These are phyloP conservation scores for Fomes fomentarius DNA, from an alignment of 1,284 basidiomycete species.

Conservation along the genomic window DNA sequence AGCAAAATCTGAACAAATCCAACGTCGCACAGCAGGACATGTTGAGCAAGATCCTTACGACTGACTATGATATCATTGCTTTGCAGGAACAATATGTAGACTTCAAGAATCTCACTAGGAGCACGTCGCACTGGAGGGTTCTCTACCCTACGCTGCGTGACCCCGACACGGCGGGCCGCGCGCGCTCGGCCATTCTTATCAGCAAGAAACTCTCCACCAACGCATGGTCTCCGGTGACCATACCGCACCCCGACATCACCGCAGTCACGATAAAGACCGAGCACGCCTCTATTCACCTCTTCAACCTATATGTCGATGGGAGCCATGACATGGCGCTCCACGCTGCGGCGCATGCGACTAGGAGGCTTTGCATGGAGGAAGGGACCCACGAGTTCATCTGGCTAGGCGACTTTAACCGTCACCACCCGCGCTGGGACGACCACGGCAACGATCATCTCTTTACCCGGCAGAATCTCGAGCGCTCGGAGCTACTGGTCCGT, in stretches of 20 bases:
- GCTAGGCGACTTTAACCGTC: constrained; percentile 53
- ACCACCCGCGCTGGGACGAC: constrained; percentile 52
- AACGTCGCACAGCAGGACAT: constrained; percentile 25
- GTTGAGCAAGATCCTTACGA: constrained; percentile 21
- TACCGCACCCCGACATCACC: constrained; percentile 32
- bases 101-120: constrained; percentile 15
- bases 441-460: constrained; percentile 40
- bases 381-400: constrained; percentile 33
- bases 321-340: constrained; percentile 25
- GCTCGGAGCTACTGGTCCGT: constrained; percentile 28
- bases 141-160: constrained; percentile 32
- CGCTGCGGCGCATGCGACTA: constrained; percentile 6
- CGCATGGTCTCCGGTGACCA: constrained; percentile 26
- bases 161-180: neutral
- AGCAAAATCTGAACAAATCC: constrained; percentile 36
- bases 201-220: constrained; percentile 30
- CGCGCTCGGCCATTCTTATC: constrained; percentile 35
- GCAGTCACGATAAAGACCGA: constrained; percentile 25
- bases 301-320: constrained; percentile 43
- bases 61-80: constrained; percentile 32
- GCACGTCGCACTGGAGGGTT: constrained; percentile 25
- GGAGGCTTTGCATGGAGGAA: neutral
- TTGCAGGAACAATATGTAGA: constrained; percentile 41
- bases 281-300: constrained; percentile 23
- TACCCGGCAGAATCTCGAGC: constrained; percentile 20